A percentile compares a stretch with the other conserved stretches of the same genome.
Conservation (phyloP, 352 stramenopile species). For the Phytophthora chlamydospora region DNA sequence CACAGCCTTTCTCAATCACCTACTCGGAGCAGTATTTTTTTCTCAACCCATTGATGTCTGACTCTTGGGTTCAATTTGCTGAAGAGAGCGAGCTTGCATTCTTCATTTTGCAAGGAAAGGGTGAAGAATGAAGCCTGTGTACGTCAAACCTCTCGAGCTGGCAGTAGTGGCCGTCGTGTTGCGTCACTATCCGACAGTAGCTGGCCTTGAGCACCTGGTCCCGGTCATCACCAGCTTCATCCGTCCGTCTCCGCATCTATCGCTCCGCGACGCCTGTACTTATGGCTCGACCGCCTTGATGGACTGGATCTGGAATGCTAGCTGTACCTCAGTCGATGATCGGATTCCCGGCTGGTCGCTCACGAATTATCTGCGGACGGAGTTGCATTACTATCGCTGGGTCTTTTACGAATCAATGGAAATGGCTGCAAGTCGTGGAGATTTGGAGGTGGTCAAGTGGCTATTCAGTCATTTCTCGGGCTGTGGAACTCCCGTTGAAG, state of each 20-base stretch:
- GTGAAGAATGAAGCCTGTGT: background rate
- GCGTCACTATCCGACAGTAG: background rate
- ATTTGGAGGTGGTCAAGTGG: conserved; percentile 18
- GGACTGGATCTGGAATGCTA: conserved; percentile 20
- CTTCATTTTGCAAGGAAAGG: no score
- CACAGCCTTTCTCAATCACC: no score
- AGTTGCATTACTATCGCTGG: conserved; percentile 19
- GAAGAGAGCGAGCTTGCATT: no score
- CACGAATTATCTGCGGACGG: background rate
- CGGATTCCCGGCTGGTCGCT: conserved; percentile 11
- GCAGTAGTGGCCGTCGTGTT: conserved; percentile 15
- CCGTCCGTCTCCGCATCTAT: conserved; percentile 7
- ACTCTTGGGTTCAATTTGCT: no score
- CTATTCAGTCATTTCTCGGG: conserved; percentile 12
- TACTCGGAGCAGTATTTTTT: no score
- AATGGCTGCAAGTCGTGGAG: background rate
- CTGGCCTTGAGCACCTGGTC: conserved; percentile 8
- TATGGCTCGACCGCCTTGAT: conserved; percentile 12
- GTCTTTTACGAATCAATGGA: conserved; percentile 20
- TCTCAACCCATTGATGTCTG: no score
- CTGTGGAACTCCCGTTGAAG: conserved; percentile 13
- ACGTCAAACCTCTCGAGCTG: background rate
- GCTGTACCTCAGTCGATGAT: background rate
- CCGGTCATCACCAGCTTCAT: conserved; percentile 14
- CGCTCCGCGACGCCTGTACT: conserved; percentile 17